Evolutionary conservation across 2,329 filamentous ascomycete species (phyloP).

Genomic region (Geoglossum cookeanum): DNA sequence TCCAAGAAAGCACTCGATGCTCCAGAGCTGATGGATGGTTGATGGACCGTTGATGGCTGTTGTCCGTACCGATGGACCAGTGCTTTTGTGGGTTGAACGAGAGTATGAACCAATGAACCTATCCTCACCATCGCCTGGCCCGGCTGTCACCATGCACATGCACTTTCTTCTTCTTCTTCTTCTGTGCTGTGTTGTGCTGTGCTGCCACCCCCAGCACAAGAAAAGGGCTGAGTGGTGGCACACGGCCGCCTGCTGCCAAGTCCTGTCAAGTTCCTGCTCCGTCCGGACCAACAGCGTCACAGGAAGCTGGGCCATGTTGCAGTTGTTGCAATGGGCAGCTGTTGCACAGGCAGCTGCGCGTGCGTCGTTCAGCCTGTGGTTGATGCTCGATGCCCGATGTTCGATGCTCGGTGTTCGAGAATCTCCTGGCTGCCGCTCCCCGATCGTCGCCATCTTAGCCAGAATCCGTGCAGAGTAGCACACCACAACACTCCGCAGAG

Average conservation of each 20-base stretch:
- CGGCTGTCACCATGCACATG: no score
- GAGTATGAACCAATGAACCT: no score
- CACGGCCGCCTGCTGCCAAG: neutral
- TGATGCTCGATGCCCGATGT: neutral
- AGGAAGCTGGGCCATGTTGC: neutral
- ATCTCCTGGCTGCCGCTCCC: neutral
- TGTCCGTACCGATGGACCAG: no score
- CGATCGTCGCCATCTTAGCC: neutral
- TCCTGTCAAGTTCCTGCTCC: no score
- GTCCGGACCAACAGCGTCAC: neutral
- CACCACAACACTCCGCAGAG: no score
- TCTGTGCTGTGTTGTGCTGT: no score
- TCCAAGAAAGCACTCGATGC: no score
- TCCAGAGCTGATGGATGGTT: no score
- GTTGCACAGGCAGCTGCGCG: neutral
- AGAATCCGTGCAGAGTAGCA: neutral
- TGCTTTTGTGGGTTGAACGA: no score
- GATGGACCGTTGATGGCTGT: no score
- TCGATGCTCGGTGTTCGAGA: neutral
- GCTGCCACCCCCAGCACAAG: neutral
- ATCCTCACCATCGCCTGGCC: no score
- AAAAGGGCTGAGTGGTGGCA: neutral
- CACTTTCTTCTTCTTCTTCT: no score
- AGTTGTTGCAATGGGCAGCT: neutral
- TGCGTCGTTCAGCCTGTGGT: neutral